Conservation (phyloP, 192 early-diverging fungal species). For the Chytriomyces hyalinus region DNA sequence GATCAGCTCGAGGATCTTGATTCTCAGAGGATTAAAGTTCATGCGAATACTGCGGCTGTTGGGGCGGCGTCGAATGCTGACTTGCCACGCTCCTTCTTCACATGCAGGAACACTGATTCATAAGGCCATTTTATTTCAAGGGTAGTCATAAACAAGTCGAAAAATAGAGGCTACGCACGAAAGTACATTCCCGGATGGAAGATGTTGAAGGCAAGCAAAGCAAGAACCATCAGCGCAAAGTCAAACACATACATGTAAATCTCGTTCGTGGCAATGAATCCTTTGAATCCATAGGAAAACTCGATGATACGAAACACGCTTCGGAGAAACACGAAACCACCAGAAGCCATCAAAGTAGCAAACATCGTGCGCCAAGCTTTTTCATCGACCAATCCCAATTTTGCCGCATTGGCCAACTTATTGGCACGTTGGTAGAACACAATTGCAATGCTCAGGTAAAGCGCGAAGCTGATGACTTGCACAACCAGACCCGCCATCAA, state of each 20-base stretch:
- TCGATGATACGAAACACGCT: slow-evolving; percentile 41
- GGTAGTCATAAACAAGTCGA: too few species aligned
- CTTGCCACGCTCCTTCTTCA: too few species aligned
- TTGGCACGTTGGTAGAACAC: slow-evolving; percentile 11
- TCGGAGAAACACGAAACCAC: slow-evolving; percentile 14
- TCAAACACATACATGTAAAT: slow-evolving; percentile 40
- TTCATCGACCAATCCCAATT: background rate
- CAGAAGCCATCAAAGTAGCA: background rate
- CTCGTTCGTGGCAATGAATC: slow-evolving; percentile 37
- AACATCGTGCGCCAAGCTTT: background rate
- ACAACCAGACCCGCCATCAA: slow-evolving; percentile 36
- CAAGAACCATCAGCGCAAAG: slow-evolving; percentile 31
- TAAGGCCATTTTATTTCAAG: too few species aligned
- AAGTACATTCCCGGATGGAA: slow-evolving; percentile 28
- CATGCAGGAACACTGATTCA: too few species aligned
- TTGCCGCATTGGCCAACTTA: slow-evolving; percentile 9
- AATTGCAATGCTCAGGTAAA: slow-evolving; percentile 28
- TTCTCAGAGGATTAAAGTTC: too few species aligned
- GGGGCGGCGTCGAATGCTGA: too few species aligned
- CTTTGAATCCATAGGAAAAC: slow-evolving; percentile 33
- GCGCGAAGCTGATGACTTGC: slow-evolving; percentile 33
- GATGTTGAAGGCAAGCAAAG: slow-evolving; percentile 17
- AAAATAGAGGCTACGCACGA: too few species aligned
- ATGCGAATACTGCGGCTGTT: too few species aligned
- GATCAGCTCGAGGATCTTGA: too few species aligned